Percentiles rank a stretch among this genome's conserved stretches.
Conservation (phyloP, 2,329 filamentous ascomycete species). For the Trichoderma sp. region DNA sequence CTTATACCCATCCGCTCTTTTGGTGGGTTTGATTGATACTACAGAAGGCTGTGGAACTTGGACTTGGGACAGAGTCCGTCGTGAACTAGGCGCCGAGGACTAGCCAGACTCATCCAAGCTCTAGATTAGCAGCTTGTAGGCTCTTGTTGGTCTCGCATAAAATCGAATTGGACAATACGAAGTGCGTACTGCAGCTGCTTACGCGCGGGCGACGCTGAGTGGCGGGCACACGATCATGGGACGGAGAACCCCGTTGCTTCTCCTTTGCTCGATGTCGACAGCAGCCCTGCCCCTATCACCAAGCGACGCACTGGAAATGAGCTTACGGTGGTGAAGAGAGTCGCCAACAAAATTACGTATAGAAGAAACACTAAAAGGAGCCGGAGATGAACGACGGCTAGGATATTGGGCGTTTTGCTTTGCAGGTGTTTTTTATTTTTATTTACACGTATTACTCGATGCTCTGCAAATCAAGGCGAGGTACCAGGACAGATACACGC, state of each 20-base stretch:
- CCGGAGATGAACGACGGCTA: neutral
- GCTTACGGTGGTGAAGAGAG: neutral
- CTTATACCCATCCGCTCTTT: neutral
- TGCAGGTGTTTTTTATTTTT: neutral
- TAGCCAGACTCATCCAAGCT: neutral
- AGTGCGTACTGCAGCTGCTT: slow-evolving; percentile 2
- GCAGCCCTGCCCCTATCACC: neutral
- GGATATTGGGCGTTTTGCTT: neutral
- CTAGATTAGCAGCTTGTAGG: neutral
- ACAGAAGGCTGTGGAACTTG: neutral
- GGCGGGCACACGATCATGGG: neutral
- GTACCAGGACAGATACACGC: neutral
- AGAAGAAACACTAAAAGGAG: neutral
- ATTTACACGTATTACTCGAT: neutral
- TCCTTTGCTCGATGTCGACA: neutral
- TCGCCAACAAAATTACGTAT: neutral
- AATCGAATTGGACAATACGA: neutral
- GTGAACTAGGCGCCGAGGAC: neutral
- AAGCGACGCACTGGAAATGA: neutral
- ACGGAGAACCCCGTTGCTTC: slow-evolving; percentile 1
- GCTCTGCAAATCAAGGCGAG: neutral
- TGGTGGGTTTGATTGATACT: neutral
- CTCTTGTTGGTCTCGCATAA: neutral
- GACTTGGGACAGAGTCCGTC: neutral
- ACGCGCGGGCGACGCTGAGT: neutral